Evolutionary conservation across 2,329 filamentous ascomycete genomes (phyloP).

Genomic region (Beauveria asiatica): DNA sequence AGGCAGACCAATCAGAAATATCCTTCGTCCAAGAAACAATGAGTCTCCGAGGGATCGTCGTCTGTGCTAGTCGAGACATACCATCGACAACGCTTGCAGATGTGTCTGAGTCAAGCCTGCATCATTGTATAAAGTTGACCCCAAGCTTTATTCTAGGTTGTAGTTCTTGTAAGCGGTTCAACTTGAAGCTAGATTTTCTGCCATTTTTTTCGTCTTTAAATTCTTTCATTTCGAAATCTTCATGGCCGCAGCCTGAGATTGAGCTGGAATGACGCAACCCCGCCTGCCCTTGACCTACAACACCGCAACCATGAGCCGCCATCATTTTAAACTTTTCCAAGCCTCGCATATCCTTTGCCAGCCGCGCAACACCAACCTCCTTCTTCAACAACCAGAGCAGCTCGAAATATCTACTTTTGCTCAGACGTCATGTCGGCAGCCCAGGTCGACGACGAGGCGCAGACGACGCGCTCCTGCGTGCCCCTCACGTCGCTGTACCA

Average conservation of each 20-base stretch:
- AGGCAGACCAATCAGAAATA: no score
- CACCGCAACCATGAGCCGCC: no score
- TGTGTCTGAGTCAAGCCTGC: no score
- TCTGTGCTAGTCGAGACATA: no score
- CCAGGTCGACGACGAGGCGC: slow-evolving; percentile 28
- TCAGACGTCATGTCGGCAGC: background rate
- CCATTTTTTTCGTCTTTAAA: no score
- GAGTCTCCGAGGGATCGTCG: no score
- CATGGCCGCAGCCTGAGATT: background rate
- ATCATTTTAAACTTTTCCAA: background rate
- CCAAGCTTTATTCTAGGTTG: no score
- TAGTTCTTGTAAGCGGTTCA: no score
- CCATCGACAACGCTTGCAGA: no score
- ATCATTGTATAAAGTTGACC: no score
- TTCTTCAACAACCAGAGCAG: background rate
- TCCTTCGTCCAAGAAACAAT: no score
- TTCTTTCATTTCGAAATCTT: background rate
- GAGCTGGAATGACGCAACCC: slow-evolving; percentile 3
- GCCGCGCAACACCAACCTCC: background rate
- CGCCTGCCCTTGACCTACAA: background rate
- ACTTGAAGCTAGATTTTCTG: no score
- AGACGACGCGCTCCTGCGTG: slow-evolving; percentile 30
- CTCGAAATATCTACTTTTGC: background rate
- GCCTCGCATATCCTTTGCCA: background rate
- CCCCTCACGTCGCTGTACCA: slow-evolving; percentile 28